Conservation (phyloP, 1,284 basidiomycete species). For the Ceratobasidium sp. region DNA sequence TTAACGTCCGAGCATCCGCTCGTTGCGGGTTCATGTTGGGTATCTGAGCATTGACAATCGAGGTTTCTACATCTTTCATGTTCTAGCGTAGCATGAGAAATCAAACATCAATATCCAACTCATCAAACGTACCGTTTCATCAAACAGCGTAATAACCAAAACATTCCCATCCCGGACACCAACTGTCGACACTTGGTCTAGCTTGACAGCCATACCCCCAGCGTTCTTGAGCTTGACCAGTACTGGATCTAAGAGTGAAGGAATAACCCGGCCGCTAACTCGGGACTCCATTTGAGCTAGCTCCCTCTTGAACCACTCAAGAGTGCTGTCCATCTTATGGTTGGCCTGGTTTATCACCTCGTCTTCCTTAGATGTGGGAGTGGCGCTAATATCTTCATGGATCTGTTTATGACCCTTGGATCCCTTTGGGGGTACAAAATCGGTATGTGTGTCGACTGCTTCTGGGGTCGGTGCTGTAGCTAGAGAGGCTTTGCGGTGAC, state of each 20-base stretch:
- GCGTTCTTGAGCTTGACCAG: conserved; percentile 59
- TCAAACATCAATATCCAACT: background rate
- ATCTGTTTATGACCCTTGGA: conserved; percentile 26
- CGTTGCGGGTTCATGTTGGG: conserved; percentile 72
- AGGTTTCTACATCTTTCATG: conserved; percentile 71
- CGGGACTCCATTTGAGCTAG: conserved; percentile 68
- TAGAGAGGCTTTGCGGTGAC: conserved; percentile 32
- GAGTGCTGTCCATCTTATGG: conserved; percentile 61
- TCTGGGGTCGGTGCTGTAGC: conserved; percentile 13
- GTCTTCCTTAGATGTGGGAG: conserved; percentile 45
- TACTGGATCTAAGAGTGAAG: conserved; percentile 70
- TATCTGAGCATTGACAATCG: conserved; percentile 71
- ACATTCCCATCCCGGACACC: conserved; percentile 75
- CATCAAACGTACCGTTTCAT: conserved; percentile 55
- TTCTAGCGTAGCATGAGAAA: conserved; percentile 58
- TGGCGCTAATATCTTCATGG: conserved; percentile 32
- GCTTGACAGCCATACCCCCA: conserved; percentile 46
- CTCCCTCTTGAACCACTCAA: conserved; percentile 74
- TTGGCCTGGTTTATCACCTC: conserved; percentile 54
- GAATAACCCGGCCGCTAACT: conserved; percentile 75
- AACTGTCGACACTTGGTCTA: conserved; percentile 75
- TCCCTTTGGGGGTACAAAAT: conserved; percentile 27
- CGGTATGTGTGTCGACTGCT: conserved; percentile 27
- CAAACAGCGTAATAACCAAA: conserved; percentile 72
- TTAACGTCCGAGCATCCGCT: conserved; percentile 69